Evolutionary conservation across 805 yeast species (phyloP).

Genomic region (Schizosaccharomyces lindneri): DNA sequence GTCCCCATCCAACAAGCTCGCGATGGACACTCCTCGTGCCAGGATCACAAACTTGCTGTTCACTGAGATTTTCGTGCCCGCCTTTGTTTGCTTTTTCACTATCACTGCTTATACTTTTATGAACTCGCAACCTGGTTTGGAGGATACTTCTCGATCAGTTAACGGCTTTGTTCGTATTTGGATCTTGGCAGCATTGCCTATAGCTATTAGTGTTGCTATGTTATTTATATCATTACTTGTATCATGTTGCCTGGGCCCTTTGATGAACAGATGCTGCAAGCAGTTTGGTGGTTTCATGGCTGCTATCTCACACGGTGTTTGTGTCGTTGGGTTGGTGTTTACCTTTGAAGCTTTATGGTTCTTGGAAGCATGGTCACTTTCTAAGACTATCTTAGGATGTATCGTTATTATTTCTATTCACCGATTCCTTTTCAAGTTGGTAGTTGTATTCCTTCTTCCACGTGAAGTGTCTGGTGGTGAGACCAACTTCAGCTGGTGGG

Average conservation of each 20-base stretch:
- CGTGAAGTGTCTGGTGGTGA: constrained; percentile 92
- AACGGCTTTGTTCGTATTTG: constrained; percentile 39
- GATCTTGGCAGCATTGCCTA: constrained; percentile 56
- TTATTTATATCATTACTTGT: constrained; percentile 49
- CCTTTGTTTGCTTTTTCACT: constrained; percentile 41
- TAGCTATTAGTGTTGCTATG: constrained; percentile 71
- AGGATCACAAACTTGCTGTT: constrained; percentile 52
- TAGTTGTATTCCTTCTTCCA: constrained; percentile 57
- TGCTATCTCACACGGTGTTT: constrained; percentile 82
- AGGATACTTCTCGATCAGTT: constrained; percentile 19
- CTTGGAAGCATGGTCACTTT: constrained; percentile 71
- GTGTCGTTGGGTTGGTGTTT: constrained; percentile 64
- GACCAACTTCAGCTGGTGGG: constrained; percentile 97
- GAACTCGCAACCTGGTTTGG: constrained; percentile 70
- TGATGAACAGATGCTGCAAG: constrained; percentile 84
- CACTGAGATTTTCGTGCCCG: constrained; percentile 56
- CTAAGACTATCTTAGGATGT: constrained; percentile 68
- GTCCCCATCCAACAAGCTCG: constrained; percentile 39
- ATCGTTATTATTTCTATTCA: constrained; percentile 66
- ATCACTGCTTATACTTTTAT: constrained; percentile 53
- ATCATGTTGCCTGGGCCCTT: constrained; percentile 94
- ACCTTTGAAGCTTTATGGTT: constrained; percentile 95
- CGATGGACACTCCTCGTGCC: constrained; percentile 48
- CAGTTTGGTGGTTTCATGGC: constrained; percentile 91
- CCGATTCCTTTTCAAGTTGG: constrained; percentile 61